These are phyloP conservation scores for Thalassiosira exigua DNA, from an alignment of 352 stramenopile genomes.

Conservation along the genomic window DNA sequence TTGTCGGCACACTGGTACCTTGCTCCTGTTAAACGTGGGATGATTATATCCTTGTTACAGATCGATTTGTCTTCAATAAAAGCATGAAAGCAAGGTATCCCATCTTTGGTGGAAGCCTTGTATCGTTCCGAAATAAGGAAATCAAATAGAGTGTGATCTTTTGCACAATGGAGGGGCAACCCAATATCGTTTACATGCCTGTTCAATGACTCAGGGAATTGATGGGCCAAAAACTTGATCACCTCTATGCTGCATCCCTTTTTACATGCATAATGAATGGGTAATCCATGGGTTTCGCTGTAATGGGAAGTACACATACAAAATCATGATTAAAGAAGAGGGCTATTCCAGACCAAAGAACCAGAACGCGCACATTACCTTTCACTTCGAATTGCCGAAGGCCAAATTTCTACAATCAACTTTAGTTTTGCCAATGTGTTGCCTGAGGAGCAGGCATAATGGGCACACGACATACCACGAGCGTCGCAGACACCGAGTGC, in stretches of 20 bases:
- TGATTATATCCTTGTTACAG: slow-evolving; percentile 6
- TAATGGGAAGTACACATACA: not conserved
- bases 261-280: slow-evolving; percentile 9
- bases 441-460: slow-evolving; percentile 15
- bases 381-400: not conserved
- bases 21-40: not conserved
- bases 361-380: too few relatives aligned
- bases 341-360: too few relatives aligned
- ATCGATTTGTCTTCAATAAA: slow-evolving; percentile 2
- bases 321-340: too few relatives aligned
- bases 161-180: slow-evolving; percentile 4
- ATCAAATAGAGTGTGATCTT: not conserved
- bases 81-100: slow-evolving; percentile 1
- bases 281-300: not conserved
- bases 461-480: slow-evolving; percentile 7
- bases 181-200: not conserved
- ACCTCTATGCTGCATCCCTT: not conserved
- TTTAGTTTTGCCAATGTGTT: slow-evolving; percentile 13
- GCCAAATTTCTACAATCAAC: slow-evolving; percentile 8
- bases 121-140: not conserved
- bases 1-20: too few relatives aligned
- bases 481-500: not conserved
- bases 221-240: slow-evolving; percentile 1
- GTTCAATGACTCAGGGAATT: slow-evolving; percentile 10
- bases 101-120: not conserved